Evolutionary conservation across 352 stramenopile genomes (phyloP), one percentile per base, ranked within the genome.

Genomic region (Albugo laibachii): DNA sequence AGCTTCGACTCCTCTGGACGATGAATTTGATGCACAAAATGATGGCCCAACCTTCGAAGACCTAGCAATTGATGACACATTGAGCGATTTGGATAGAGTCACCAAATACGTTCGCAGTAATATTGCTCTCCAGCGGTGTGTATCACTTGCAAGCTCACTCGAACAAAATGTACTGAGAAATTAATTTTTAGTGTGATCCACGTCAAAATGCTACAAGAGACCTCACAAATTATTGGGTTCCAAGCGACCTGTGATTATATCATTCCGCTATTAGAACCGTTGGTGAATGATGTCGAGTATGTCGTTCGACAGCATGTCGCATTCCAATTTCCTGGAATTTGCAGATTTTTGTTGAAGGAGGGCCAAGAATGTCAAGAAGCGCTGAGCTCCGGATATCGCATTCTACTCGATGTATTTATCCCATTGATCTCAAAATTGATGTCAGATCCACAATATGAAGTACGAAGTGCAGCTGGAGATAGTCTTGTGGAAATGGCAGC

Each of bases 21-120:
- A 31, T 31, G 24, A 31, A 31, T 31, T 31, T 31, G 24, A 31
- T 31, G 8, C 24, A 31, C 24, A 31, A 31, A 31, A 55, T 15
- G 66, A 58, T 38, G 74, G 73, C 21, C 83, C 86, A 16, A 96
- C 87, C n/a, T 99, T 98, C 62, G 92, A 98, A 66, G 93, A 98
- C 65, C 69, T 99, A 37, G 95, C 93, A 5, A 97, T 99, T 56
- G 93, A 98, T 69, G 93, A 98, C 65, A 95, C 93, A 39, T 65
- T 99, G 20, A 94, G 77, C 50, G 73, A 97, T 49, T 61, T 98
- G 31, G 76, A 97, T 53, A 79, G 94, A 35, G 77, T 99, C 19
- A 84, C 92, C 45, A 87, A 93, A 52, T 99, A 98, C 62, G 80
- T 83, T 46, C 92, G 78, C 61, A 95, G 81, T 57, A 87, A 80